Evolutionary conservation across 139 green algal genomes (phyloP), one percentile per base, ranked within the genome.

Genomic region (Chlorella sorokiniana): DNA sequence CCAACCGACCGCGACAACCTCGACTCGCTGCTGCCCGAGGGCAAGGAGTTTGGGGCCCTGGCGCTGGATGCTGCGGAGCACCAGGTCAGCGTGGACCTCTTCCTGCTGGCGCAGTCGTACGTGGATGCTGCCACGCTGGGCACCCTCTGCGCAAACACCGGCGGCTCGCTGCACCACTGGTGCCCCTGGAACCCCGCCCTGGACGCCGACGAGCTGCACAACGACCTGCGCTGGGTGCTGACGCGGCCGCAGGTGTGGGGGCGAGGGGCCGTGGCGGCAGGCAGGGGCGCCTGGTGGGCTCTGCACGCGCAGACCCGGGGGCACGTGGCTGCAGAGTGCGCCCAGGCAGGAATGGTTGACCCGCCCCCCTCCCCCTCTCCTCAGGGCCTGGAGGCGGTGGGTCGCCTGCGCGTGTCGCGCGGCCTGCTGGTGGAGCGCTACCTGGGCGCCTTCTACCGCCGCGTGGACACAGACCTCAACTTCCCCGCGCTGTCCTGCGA

Each of bases 201-300:
- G n/a, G 91, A 97, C 86, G 87, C 90, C 35, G 91, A 94, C 82
- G 88, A 92, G 84, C 86, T 97, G 37, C 75, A 91, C 54, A 96
- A 98, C 84, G 94, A 98, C 87, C 90, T 98, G 38, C 87, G 90
- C 48, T 97, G 94, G 93, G 94, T 94, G 65, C 73, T 96, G 29
- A 77, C 78, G 35, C 84, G 94, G 56, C 93, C 90, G 27, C 87
- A 92, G 88, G 88, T 87, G 54, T 18, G 71, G 33, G 11, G 29
- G 44, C 10, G 44, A 16, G 68, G 27, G 7, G 67, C 67, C 18
- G 1, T n/a, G 3, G 38, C 14, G 48, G 59, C n/a, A n/a, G n/a
- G n/a, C n/a, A n/a, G n/a, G n/a, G n/a, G n/a, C n/a, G n/a, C n/a
- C n/a, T n/a, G n/a, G n/a, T n/a, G n/a, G n/a, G n/a, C n/a, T n/a